Percentiles rank a stretch among this genome's conserved stretches.
Conservation (phyloP, 352 stramenopile species). For the Globisporangium nodosum region DNA sequence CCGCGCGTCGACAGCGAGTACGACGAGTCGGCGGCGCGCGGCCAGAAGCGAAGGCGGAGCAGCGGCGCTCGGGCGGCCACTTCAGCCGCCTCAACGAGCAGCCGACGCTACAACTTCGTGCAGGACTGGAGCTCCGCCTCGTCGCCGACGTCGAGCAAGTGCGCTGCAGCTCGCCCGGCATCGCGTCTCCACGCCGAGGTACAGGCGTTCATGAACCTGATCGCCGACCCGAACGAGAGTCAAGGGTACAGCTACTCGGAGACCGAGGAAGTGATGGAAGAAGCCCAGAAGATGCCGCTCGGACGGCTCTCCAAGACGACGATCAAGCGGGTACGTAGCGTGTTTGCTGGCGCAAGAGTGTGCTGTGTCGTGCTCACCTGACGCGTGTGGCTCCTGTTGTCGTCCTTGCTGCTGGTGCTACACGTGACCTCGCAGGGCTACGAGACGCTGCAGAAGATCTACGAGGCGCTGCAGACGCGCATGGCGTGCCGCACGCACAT, state of each 20-base stretch:
- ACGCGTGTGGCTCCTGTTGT: neutral
- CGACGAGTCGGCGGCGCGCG: constrained; percentile 18
- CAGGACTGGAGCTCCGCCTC: constrained; percentile 5
- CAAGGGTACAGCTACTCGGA: constrained; percentile 28
- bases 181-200: constrained; percentile 42
- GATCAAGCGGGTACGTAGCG: constrained; percentile 41
- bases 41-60: constrained; percentile 12
- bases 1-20: constrained; percentile 21
- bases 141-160: neutral
- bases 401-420: constrained; percentile 1
- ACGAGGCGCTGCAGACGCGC: constrained; percentile 41
- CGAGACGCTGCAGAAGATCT: constrained; percentile 54
- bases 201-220: constrained; percentile 31
- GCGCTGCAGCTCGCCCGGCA: constrained; percentile 12
- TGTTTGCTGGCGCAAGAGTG: neutral
- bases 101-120: constrained; percentile 5
- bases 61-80: neutral
- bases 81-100: neutral
- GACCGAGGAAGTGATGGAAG: constrained; percentile 31
- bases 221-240: constrained; percentile 28
- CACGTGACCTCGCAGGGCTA: constrained; percentile 30
- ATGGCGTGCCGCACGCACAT: constrained; percentile 30
- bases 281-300: constrained; percentile 42
- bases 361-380: neutral
- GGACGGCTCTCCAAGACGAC: constrained; percentile 49